Percentiles rank a stretch among this genome's conserved stretches.
These are phyloP conservation scores for Cymodocea nodosa DNA, from an alignment of 116 monocot genomes.

Conservation along the genomic window DNA sequence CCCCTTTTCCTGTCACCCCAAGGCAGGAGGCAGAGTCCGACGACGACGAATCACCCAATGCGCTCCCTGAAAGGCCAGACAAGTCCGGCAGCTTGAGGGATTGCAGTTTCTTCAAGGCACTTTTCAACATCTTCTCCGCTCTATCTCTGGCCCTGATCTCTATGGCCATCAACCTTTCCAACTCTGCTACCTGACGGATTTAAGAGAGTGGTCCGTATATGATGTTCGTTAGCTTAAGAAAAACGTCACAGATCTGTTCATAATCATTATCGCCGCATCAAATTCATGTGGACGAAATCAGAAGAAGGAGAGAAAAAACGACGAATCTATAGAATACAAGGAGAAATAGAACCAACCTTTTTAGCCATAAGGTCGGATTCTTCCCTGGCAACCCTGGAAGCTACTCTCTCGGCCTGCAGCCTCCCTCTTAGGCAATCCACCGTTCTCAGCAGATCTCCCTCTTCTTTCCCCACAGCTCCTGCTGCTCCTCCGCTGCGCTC, in stretches of 20 bases:
- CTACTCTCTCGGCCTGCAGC: slow-evolving; percentile 22
- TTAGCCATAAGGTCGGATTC: slow-evolving; percentile 11
- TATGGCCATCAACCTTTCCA: slow-evolving; percentile 47
- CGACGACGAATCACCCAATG: slow-evolving; percentile 14
- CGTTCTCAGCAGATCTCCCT: slow-evolving; percentile 22
- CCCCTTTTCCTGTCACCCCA: slow-evolving; percentile 5
- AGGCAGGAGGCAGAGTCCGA: slow-evolving; percentile 14
- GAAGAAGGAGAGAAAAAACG: no score
- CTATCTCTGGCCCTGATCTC: slow-evolving; percentile 64
- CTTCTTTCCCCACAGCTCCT: slow-evolving; percentile 7
- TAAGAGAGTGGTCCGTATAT: background rate
- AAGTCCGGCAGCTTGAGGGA: slow-evolving; percentile 32
- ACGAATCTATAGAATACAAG: background rate
- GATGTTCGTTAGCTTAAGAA: background rate
- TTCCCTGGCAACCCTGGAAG: slow-evolving; percentile 22
- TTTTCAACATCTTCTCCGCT: slow-evolving; percentile 57
- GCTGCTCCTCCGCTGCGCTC: background rate
- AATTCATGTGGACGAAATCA: background rate
- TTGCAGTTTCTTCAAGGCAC: slow-evolving; percentile 64
- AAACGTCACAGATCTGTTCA: background rate
- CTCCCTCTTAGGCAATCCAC: slow-evolving; percentile 25
- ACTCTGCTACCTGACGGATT: slow-evolving; percentile 45
- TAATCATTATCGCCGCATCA: background rate
- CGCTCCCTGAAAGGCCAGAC: slow-evolving; percentile 5
- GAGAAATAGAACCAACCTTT: slow-evolving; percentile 9